Conservation (phyloP, 208 protist species). For the Herpetomonas samuelpessoai region DNA sequence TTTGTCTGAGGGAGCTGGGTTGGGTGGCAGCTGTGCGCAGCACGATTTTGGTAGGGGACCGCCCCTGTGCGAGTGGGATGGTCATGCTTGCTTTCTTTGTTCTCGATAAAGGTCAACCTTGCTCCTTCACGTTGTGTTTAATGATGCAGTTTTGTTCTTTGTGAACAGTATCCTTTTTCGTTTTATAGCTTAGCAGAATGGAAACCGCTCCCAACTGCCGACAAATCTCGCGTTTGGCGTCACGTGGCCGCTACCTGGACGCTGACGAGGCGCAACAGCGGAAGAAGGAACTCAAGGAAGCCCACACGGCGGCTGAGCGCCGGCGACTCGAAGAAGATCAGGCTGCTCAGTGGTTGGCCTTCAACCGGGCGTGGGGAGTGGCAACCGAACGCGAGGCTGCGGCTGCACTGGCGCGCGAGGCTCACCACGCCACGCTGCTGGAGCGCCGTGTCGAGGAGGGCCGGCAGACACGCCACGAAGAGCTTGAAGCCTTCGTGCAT, state of each 20-base stretch:
- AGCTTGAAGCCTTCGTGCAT: constrained; percentile 32
- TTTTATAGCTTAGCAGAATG: no score
- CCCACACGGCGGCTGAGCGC: constrained; percentile 7
- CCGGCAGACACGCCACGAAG: constrained; percentile 36
- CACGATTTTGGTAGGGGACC: background rate
- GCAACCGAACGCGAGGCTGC: constrained; percentile 14
- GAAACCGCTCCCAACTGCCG: background rate
- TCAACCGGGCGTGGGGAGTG: constrained; percentile 35
- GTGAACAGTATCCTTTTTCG: no score
- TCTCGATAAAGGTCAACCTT: background rate
- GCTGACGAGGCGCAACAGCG: constrained; percentile 2
- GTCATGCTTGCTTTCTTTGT: background rate
- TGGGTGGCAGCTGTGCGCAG: background rate
- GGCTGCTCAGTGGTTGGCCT: constrained; percentile 45
- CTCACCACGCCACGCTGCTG: constrained; percentile 18
- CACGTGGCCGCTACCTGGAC: background rate
- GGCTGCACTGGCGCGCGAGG: constrained; percentile 8
- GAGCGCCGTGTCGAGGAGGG: constrained; percentile 26
- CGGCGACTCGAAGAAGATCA: constrained; percentile 42
- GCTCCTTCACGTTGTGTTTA: background rate
- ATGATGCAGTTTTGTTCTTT: no score
- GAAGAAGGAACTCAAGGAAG: background rate
- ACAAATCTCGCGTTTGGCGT: background rate
- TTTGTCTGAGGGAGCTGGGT: background rate
- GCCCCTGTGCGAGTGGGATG: background rate